Base-by-base conservation (phyloP, 2,329 filamentous ascomycete genomes). In the Didymellaceae sp. region DNA sequence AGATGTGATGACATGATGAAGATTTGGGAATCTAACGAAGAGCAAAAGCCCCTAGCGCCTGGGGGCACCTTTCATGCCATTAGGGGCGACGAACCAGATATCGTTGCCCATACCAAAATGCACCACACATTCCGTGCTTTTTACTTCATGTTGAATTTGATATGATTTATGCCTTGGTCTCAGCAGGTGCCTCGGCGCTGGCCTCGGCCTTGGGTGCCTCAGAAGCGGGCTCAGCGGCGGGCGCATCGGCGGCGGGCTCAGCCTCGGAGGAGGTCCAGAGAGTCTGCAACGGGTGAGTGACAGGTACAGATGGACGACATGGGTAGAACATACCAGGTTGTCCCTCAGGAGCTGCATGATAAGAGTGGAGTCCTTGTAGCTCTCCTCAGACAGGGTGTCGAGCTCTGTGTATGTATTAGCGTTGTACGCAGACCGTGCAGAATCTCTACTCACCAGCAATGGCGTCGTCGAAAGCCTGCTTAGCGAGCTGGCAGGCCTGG, bases 191-290 rank as follows among this genome's bases (percentile, higher is more conserved):
- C 60, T 71, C 68, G 31, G 64, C 60, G 58, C 61, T 54, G 32
- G 48, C 43, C 52, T 67, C 63, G 63, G 77, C 73, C 62, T 76
- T 74, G 58, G 76, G 66, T 66, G 78, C 78, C 57, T 78, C 77
- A 58, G 77, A 77, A 58, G 86, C 85, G 54, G 80, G 70, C 62
- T 84, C 77, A 59, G 78, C 77, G 53, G 85, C 75, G 54, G 82
- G 77, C 61, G 57, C 57, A 45, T 78, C 78, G 59, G 83, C 81
- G 64, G 88, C 80, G 70, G 90, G 85, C 83, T 97, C 94, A 61
- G 92, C 90, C 86, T 97, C 94, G 65, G 93, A 97, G 55, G 93
- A 97, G 73, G 94, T 97, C 94, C 94, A 97, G 78, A 97, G 91
- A 64, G 94, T 97, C 92, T 97, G 65, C 5, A 9, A 35, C 40